Evolutionary conservation across 2,329 filamentous ascomycete species (phyloP), one percentile per base, ranked within the genome.

Genomic region (Aspergillus flavus): DNA sequence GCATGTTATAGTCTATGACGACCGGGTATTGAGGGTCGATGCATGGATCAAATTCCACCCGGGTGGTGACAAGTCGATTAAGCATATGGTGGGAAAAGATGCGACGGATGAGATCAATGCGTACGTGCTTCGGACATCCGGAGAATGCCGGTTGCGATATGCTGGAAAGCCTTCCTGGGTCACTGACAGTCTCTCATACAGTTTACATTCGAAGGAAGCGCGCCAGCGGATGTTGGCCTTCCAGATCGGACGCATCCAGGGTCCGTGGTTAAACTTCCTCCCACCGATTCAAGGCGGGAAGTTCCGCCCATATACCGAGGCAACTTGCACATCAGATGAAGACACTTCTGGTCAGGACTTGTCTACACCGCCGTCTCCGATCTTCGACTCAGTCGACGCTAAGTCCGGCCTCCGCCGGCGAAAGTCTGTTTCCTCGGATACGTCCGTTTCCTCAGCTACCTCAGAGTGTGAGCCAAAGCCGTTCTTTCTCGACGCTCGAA

Each of bases 51-150:
- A 87, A 59, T 97, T 91, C 73, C 95, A 98, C 73, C 95, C 95
- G 14, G 95, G 95, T 62, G 95, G 95, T 70, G 89, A 94, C 72
- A 95, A 93, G 79, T 87, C 94, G 60, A 96, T 99, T 68, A 83
- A 88, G 75, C 95, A 99, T 75, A 95, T 97, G 93, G 87, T 98
- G 64, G 93, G 93, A 65, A 88, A 91, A 79, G 93, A 97, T 86
- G 94, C 93, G 57, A 97, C 94, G 12, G 94, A 97, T 77, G 95
- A 98, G 79, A 89, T 98, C 65, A 92, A 90, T 77, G 92, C 90
- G 92, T 97, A 85, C 57, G 90, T 83, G 11, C 53, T 21, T 54
- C 10, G 4, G 9, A 30, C 23, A 36, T 32, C 19, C 41, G 6
- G 9, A 28, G 3, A 34, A 12, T 34, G 32, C 32, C 11, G 11